phyloP scores from a whole-genome alignment of 1,139 yeast genomes.

The Pichia sp. region DNA sequence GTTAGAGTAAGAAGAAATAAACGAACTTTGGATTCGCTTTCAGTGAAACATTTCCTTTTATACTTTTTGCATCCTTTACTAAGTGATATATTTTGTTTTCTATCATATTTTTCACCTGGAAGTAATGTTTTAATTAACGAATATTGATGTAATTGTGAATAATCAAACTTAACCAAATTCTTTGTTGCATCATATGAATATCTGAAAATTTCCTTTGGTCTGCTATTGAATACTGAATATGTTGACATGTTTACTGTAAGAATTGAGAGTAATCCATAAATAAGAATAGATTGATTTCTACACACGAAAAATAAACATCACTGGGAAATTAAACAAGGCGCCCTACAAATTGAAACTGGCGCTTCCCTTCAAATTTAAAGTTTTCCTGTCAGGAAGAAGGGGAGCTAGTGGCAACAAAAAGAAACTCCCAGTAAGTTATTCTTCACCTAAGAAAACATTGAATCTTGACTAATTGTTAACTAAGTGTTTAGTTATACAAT shows the following conservation, averaged over 20 bases:
- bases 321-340: too few relatives aligned
- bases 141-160: constrained; percentile 2
- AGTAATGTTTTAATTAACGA: background rate
- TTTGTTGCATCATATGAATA: background rate
- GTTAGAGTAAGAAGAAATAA: constrained; percentile 9
- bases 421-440: too few relatives aligned
- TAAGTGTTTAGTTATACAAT: too few relatives aligned
- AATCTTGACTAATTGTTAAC: too few relatives aligned
- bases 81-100: background rate
- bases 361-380: too few relatives aligned
- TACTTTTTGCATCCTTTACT: background rate
- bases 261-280: too few relatives aligned
- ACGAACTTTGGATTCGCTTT: constrained; percentile 8
- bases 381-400: too few relatives aligned
- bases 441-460: too few relatives aligned
- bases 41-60: background rate
- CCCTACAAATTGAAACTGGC: too few relatives aligned
- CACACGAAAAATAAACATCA: background rate
- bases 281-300: background rate
- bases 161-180: background rate
- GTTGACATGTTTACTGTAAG: background rate
- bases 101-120: background rate
- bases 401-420: too few relatives aligned
- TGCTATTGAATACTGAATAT: background rate
- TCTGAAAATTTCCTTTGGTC: constrained; percentile 7